These are phyloP conservation scores for Phytophthora uliginosa DNA, from an alignment of 352 stramenopile genomes.

Conservation along the genomic window DNA sequence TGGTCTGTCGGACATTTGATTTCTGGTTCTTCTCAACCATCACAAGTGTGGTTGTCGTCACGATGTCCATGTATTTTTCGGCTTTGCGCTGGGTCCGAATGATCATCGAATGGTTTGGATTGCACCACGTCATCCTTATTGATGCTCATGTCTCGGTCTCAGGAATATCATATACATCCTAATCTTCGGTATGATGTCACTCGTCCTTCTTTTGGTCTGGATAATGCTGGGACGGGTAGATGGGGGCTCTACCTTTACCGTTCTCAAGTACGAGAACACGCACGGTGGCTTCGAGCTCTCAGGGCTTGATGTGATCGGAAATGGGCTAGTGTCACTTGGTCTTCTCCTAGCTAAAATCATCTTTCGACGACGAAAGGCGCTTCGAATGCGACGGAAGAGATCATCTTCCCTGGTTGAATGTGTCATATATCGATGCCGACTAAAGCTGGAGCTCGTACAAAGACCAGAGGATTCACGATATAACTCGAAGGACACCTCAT, in stretches of 20 bases:
- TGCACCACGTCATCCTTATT: conserved; percentile 42
- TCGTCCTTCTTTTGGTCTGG: conserved; percentile 22
- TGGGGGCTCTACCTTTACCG: conserved; percentile 6
- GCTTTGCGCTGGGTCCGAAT: conserved; percentile 31
- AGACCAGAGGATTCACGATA: neutral
- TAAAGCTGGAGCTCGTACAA: conserved; percentile 24
- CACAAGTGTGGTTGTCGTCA: conserved; percentile 32
- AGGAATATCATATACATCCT: conserved; percentile 12
- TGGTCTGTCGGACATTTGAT: conserved; percentile 45
- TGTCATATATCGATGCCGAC: conserved; percentile 33
- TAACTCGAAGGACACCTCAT: conserved; percentile 18
- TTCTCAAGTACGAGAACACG: conserved; percentile 29
- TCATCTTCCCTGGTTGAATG: conserved; percentile 28
- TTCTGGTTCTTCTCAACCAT: conserved; percentile 53
- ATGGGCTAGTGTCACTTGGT: conserved; percentile 34
- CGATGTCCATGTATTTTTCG: conserved; percentile 37
- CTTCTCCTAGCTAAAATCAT: conserved; percentile 38
- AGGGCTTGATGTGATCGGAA: conserved; percentile 31
- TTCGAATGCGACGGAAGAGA: conserved; percentile 15
- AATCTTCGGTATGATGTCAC: conserved; percentile 20
- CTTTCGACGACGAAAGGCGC: conserved; percentile 25
- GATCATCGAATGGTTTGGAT: conserved; percentile 33
- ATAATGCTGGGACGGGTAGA: conserved; percentile 32
- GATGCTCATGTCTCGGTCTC: conserved; percentile 40
- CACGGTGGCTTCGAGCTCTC: conserved; percentile 27